Evolutionary conservation across 2,329 filamentous ascomycete species (phyloP).

Genomic region (Davidsoniella neocaledoniae): DNA sequence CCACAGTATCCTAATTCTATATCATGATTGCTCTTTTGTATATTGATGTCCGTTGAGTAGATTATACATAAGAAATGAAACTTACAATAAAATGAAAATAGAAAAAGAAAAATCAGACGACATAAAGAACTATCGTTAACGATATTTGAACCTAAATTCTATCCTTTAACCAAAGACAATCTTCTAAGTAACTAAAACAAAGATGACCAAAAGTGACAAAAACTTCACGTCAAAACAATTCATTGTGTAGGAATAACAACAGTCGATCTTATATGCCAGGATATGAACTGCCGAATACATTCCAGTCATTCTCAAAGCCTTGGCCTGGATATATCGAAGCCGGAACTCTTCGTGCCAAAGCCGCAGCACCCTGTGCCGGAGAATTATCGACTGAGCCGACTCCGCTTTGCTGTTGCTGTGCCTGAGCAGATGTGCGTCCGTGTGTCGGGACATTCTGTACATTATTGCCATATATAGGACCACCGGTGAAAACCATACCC

Average conservation of each 20-base stretch:
- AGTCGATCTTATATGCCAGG: constrained; percentile 25
- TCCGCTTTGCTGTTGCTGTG: constrained; percentile 1
- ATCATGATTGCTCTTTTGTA: no score
- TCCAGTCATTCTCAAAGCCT: constrained; percentile 29
- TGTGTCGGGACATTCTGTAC: background rate
- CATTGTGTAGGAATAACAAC: background rate
- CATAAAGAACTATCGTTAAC: no score
- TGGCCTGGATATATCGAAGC: constrained; percentile 32
- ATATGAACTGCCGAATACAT: constrained; percentile 29
- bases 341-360: constrained; percentile 15
- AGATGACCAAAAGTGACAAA: background rate
- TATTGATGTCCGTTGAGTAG: no score
- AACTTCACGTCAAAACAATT: background rate
- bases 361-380: background rate
- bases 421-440: background rate
- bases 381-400: background rate
- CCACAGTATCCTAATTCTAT: no score
- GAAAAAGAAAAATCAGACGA: no score
- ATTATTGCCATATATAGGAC: background rate
- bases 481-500: background rate
- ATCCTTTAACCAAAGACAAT: background rate
- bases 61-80: no score
- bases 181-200: background rate
- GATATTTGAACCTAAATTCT: background rate
- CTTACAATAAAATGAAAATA: no score